A percentile compares a stretch with the other conserved stretches of the same genome.
Evolutionary conservation across 805 yeast species (phyloP).

Genomic region (Kodamaea laetipori): DNA sequence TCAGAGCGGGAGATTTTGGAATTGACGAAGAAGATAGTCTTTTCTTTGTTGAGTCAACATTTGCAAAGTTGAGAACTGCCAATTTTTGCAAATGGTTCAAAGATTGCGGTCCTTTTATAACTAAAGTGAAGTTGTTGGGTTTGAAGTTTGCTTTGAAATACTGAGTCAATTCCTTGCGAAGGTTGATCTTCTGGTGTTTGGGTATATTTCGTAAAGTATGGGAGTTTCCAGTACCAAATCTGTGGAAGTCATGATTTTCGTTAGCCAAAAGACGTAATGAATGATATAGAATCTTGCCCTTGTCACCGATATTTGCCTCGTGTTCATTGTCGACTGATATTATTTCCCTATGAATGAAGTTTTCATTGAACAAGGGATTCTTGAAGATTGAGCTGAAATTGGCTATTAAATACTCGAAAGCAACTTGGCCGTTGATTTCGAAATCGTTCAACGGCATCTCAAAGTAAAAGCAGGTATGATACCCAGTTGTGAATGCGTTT

Average conservation of each 20-base stretch:
- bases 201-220: conserved; percentile 44
- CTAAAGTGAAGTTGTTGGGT: conserved; percentile 56
- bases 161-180: conserved; percentile 35
- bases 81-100: conserved; percentile 56
- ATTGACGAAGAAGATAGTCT: no score
- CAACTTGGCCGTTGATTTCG: conserved; percentile 28
- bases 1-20: no score
- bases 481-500: conserved; percentile 73
- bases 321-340: conserved; percentile 70
- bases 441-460: conserved; percentile 53
- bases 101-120: conserved; percentile 68
- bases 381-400: conserved; percentile 55
- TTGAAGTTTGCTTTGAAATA: conserved; percentile 47
- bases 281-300: conserved; percentile 56
- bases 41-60: no score
- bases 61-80: conserved; percentile 46
- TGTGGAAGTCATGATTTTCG: conserved; percentile 52
- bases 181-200: conserved; percentile 29
- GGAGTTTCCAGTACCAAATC: conserved; percentile 67
- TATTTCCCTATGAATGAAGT: conserved; percentile 51
- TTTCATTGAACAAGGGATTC: conserved; percentile 50
- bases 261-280: conserved; percentile 56
- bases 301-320: conserved; percentile 46
- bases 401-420: conserved; percentile 48
- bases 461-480: conserved; percentile 63